phyloP scores from a whole-genome alignment of 2,329 filamentous ascomycete genomes.

The Cordyceps cateniannulata region DNA sequence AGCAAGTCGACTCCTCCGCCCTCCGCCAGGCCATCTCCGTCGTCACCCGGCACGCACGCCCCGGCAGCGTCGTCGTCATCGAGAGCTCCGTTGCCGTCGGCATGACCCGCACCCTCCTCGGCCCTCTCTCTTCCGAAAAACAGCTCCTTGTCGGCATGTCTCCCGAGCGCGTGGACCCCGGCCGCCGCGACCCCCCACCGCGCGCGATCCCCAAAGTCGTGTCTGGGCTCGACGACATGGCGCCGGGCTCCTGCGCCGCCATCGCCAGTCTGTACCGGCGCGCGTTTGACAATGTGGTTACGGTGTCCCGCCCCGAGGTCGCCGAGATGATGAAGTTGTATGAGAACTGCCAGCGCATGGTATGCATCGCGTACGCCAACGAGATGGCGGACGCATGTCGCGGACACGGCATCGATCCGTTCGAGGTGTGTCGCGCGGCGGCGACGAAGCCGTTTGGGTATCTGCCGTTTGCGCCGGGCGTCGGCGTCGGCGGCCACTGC shows the following conservation, averaged over 20 bases:
- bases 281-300: slow-evolving; percentile 42
- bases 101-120: slow-evolving; percentile 45
- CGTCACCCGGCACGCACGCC: slow-evolving; percentile 34
- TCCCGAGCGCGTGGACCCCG: slow-evolving; percentile 47
- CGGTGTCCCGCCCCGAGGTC: slow-evolving; percentile 45
- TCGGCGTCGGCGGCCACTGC: slow-evolving; percentile 50
- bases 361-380: slow-evolving; percentile 48
- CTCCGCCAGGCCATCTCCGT: slow-evolving; percentile 36
- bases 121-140: slow-evolving; percentile 34
- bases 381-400: slow-evolving; percentile 50
- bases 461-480: slow-evolving; percentile 37
- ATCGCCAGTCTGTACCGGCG: slow-evolving; percentile 39
- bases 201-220: slow-evolving; percentile 46
- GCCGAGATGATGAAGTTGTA: slow-evolving; percentile 54
- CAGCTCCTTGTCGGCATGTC: slow-evolving; percentile 44
- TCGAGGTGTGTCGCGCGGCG: slow-evolving; percentile 43
- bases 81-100: slow-evolving; percentile 50
- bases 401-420: slow-evolving; percentile 39
- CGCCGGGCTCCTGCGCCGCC: slow-evolving; percentile 36
- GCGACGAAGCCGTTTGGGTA: slow-evolving; percentile 48
- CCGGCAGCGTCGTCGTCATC: slow-evolving; percentile 42
- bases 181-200: slow-evolving; percentile 33
- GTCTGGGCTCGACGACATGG: slow-evolving; percentile 42
- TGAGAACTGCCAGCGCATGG: slow-evolving; percentile 51
- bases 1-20: slow-evolving; percentile 39